These are phyloP conservation scores for Eucalyptus grandis DNA, from an alignment of 345 rosid species.

Conservation along the genomic window DNA sequence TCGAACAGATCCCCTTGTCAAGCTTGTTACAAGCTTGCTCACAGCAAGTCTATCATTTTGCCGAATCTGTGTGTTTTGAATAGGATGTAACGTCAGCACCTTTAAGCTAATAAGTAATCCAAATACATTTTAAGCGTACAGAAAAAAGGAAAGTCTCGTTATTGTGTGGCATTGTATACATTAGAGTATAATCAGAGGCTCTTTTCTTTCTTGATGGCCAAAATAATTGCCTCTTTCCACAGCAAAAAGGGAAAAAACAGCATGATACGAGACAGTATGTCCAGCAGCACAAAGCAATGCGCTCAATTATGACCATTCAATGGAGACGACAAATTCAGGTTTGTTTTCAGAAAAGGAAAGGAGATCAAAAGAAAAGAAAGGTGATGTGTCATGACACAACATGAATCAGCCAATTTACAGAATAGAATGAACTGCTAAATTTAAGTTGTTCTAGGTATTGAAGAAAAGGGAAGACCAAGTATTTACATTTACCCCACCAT, in stretches of 20 bases:
- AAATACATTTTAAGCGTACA: background rate
- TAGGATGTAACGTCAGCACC: background rate
- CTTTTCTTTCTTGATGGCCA: background rate
- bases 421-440: background rate
- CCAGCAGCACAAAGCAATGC: background rate
- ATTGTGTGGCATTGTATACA: background rate
- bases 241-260: background rate
- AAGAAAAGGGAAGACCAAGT: background rate
- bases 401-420: background rate
- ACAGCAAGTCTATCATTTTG: conserved; percentile 96
- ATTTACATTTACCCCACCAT: background rate
- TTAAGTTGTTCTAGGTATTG: background rate
- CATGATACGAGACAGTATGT: background rate
- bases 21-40: conserved; percentile 84
- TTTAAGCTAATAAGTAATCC: background rate
- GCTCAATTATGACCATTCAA: background rate
- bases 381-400: background rate
- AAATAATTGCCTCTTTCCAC: background rate
- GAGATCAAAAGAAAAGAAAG: background rate
- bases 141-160: background rate
- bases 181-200: background rate
- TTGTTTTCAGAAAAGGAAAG: background rate
- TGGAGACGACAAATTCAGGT: background rate
- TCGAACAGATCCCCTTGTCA: conserved; percentile 96
- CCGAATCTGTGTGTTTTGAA: conserved; percentile 46